Base-by-base conservation (phyloP, 2,329 filamentous ascomycete genomes). In the Diaporthe sp. region DNA sequence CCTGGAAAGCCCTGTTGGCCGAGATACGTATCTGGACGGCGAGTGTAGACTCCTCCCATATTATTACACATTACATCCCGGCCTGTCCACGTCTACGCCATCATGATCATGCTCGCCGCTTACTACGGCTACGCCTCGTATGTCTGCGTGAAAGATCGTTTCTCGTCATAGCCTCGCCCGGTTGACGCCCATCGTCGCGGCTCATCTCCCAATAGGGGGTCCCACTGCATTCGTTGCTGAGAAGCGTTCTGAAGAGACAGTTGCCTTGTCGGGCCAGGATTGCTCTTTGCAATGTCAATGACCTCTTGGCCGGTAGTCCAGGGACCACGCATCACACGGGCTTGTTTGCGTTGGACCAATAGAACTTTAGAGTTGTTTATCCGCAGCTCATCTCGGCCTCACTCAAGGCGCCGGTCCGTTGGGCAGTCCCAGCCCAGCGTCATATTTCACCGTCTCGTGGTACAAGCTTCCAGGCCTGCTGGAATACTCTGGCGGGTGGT, bases 381-480 rank as follows among this genome's bases (percentile, higher is more conserved):
- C 37, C 25, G 4, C 37, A 12, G 15, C 51, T 28, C n/a, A 25
- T 44, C 34, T 9, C 34, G 13, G 4, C 34, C 46, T 37, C 19
- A 2, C n/a, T 72, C 60, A 76, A 19, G 73, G 70, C 31, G 34
- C 49, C 15, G 75, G 75, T 44, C 70, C 58, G 31, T 46, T 53
- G 4, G 62, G 75, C 28, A 73, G 46, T 28, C 67, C 70, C 25
- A 76, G 9, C 1, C 73, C 60, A 2, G 73, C 75, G n/a, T 75
- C 73, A 51, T 76, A 76, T n/a, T 76, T 76, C 46, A 76, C 67
- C 6, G 70, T 55, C 73, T 76, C 75, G 28, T 76, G 73, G 60
- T 76, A 76, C 62, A 76, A 28, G 62, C 75, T 76, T 10, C 75
- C 75, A 31, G 75, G 75, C 73, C 73, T 19, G 67, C 67, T 72